Base-by-base conservation (phyloP, 2,329 filamentous ascomycete genomes). In the Exophiala sp. region DNA sequence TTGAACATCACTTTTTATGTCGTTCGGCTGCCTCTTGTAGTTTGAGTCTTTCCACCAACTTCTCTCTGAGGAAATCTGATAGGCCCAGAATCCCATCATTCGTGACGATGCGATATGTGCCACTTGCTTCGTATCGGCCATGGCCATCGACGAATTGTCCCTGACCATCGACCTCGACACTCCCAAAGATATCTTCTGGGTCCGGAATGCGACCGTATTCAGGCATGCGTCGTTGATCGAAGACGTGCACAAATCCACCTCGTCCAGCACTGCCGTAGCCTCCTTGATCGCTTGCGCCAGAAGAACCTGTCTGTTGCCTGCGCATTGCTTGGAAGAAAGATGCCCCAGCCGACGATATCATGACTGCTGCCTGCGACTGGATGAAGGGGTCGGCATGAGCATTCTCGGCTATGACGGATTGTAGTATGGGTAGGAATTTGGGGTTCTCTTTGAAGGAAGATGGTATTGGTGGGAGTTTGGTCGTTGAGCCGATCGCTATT, bases 121-220 rank as follows among this genome's bases (percentile, higher is more conserved):
- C 82, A 66, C 78, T 82, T 29, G 75, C 69, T 67, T 85, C 82
- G 70, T 83, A 85, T 47, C 77, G 77, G 9, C 82, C 82, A 60
- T 74, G 71, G 0, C 71, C 75, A 41, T 77, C 79, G 14, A 80
- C 76, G 66, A 85, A 83, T n/a, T 72, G 68, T 1, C 83, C 83
- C 14, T 75, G 59, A 0, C 73, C 74, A 68, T 85, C 81, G 3
- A 86, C 78, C 66, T 86, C 82, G 20, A 86, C 65, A 61, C 81
- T 85, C 11, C 83, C 83, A 64, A 86, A 81, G 46, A 86, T 86
- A 68, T 86, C 83, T 65, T 86, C 83, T 0, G 83, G 82, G 66
- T 74, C 75, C 47, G 83, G 79, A 57, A 85, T 84, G n/a, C 83
- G 67, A 1, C 83, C 83, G 67, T 76, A 86, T 55, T 86, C 83